A percentile compares a stretch with the other conserved stretches of the same genome.
phyloP scores from a whole-genome alignment of 306 rosid species.

The Cucurbita moschata region DNA sequence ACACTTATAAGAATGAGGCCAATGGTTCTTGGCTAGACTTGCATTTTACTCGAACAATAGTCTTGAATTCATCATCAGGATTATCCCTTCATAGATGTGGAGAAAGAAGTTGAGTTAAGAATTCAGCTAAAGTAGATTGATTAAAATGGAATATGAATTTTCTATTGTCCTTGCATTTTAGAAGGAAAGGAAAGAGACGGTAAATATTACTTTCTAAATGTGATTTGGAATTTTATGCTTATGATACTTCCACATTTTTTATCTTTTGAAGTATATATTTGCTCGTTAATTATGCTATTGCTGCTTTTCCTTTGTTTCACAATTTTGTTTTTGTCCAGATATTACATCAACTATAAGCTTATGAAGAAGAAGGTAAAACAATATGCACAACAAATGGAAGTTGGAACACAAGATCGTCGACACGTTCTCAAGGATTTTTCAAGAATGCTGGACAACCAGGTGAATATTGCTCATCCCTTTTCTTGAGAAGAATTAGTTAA shows the following conservation, averaged over 20 bases:
- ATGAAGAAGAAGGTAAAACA: constrained; percentile 88
- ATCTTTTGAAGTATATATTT: too few species aligned
- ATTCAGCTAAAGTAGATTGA: background rate
- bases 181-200: background rate
- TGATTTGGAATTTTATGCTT: background rate
- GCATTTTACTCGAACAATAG: too few species aligned
- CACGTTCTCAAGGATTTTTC: constrained; percentile 96
- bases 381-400: constrained; percentile 79
- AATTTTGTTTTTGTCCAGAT: constrained; percentile 29
- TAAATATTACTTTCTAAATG: background rate
- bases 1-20: too few species aligned
- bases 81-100: too few species aligned
- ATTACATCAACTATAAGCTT: constrained; percentile 83
- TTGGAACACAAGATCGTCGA: constrained; percentile 59
- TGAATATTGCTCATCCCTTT: constrained; percentile 8
- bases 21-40: too few species aligned
- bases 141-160: background rate
- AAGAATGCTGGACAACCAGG: constrained; percentile 93
- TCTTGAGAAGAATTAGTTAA: background rate
- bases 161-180: background rate
- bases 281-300: background rate
- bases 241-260: too few species aligned
- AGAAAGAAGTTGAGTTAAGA: background rate
- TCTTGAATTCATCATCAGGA: too few species aligned
- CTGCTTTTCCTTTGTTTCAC: background rate